These are phyloP conservation scores for Erysimum cheiri DNA, from an alignment of 441 rosid genomes.

Conservation along the genomic window DNA sequence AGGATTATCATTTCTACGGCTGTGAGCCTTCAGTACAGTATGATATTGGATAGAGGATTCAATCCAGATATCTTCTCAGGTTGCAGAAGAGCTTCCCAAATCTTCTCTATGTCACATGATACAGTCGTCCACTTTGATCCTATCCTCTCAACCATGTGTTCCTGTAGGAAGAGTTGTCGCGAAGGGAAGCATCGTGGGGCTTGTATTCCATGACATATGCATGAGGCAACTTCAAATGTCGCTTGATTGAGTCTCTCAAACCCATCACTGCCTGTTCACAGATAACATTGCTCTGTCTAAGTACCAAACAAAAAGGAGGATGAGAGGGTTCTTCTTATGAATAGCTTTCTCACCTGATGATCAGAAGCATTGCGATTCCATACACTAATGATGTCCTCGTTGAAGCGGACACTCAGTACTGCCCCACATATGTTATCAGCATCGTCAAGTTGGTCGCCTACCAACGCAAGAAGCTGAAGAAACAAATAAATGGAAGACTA, in stretches of 20 bases:
- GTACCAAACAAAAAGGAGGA: slow-evolving; percentile 13
- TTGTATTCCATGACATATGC: slow-evolving; percentile 95
- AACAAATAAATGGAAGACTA: slow-evolving; percentile 14
- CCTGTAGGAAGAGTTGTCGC: slow-evolving; percentile 92
- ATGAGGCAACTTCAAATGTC: slow-evolving; percentile 93
- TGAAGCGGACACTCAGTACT: slow-evolving; percentile 92
- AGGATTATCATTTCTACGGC: slow-evolving; percentile 4
- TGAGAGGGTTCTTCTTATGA: not conserved
- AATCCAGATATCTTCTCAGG: slow-evolving; percentile 33
- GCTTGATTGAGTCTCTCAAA: slow-evolving; percentile 90
- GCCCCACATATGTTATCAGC: slow-evolving; percentile 90
- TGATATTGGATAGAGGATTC: slow-evolving; percentile 25
- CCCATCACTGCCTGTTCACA: slow-evolving; percentile 88
- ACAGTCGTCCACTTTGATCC: slow-evolving; percentile 12
- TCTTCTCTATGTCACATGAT: slow-evolving; percentile 10
- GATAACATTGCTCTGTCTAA: slow-evolving; percentile 17
- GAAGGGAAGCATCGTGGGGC: slow-evolving; percentile 91
- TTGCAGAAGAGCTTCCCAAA: slow-evolving; percentile 17
- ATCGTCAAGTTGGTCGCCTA: slow-evolving; percentile 90
- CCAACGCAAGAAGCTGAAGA: slow-evolving; percentile 89
- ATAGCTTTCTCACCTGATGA: slow-evolving; percentile 65
- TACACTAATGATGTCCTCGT: slow-evolving; percentile 88
- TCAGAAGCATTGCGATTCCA: slow-evolving; percentile 98
- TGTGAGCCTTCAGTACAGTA: slow-evolving; percentile 14
- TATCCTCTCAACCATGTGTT: slow-evolving; percentile 98